phyloP scores from a whole-genome alignment of 208 protist species.

The Tritrichomonas foetus region DNA sequence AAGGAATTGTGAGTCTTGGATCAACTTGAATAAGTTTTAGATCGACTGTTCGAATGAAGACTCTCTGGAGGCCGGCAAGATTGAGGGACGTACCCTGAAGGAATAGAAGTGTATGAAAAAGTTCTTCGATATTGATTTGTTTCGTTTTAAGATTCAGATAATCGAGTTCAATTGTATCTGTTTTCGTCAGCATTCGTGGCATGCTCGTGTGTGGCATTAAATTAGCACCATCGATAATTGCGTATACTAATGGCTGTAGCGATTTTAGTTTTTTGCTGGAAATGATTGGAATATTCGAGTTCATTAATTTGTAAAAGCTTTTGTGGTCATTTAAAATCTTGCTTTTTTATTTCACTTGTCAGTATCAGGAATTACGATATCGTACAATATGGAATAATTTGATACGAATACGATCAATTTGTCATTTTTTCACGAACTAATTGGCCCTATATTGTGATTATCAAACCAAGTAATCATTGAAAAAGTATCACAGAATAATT shows the following conservation, averaged over 20 bases:
- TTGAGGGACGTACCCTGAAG: background rate
- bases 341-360: background rate
- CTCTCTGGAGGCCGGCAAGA: background rate
- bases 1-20: background rate
- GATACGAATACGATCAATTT: background rate
- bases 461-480: background rate
- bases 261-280: slow-evolving; percentile 6
- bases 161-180: slow-evolving; percentile 11
- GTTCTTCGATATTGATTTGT: slow-evolving; percentile 14
- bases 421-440: background rate
- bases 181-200: background rate
- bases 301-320: background rate
- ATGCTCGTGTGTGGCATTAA: background rate
- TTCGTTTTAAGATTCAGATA: background rate
- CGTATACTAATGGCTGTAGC: background rate
- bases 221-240: slow-evolving; percentile 20
- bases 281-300: background rate
- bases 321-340: background rate
- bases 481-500: background rate
- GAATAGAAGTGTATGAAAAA: background rate
- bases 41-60: background rate
- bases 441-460: background rate
- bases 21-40: slow-evolving; percentile 21
- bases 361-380: background rate
- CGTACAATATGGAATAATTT: background rate